Evolutionary conservation across 768 basidiomycete genomes (phyloP), one percentile per base, ranked within the genome.

Genomic region (Mycena chlorophos): DNA sequence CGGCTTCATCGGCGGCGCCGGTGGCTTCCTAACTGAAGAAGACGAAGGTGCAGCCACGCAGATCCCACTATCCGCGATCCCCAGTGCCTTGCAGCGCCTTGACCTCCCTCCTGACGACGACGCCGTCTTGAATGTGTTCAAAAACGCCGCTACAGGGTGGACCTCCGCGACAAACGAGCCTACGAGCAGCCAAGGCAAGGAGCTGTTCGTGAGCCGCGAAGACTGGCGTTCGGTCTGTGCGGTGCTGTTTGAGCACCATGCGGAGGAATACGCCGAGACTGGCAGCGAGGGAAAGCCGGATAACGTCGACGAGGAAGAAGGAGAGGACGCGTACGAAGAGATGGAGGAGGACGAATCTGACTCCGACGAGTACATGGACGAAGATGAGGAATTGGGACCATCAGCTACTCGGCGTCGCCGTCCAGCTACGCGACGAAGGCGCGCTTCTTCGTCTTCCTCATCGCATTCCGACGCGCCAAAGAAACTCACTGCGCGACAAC

Each of bases 181-280:
- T 27, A 49, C 61, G 62, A 4, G 52, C 57, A 5, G 55, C 51
- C 4, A 60, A 63, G 17, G 53, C 25, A 26, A 62, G 28, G 72
- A 67, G 14, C 68, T 69, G 26, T 67, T 71, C 40, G 80, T 94
- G 23, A 81, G 77, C 60, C 73, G 77, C 47, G 83, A 84, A 26
- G 91, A 92, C 65, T 94, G 88, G 88, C 80, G 88, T 31, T 79
- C 88, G 13, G 87, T 94, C 3, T 93, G 91, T 66, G 84, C 86
- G 10, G 87, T 87, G 3, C 72, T 94, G 13, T 74, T 93, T 3
- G 86, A 84, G 55, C 72, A 71, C 42, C 69, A 66, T 20, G 62
- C 67, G 16, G 70, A 68, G 20, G 71, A 68, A 34, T 66, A 63
- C 50, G 61, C 58, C 37, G 59, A 61, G 4, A 67, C 52, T 62